phyloP scores from a whole-genome alignment of 1,284 basidiomycete species.

The Porogramme epimiltina region DNA sequence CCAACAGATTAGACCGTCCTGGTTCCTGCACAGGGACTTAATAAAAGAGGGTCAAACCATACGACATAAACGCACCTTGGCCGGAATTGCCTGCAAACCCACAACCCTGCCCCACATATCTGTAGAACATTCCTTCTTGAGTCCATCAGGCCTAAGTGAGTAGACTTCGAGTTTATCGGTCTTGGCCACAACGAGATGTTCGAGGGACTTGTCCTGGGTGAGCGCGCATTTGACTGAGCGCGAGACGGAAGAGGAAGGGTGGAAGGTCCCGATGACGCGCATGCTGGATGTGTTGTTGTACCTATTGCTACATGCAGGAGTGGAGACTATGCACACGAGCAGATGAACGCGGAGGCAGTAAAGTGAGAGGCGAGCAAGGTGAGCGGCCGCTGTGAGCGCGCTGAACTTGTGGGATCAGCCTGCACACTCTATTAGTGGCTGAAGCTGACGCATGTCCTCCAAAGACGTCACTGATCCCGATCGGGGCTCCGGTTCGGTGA shows the following conservation, averaged over 20 bases:
- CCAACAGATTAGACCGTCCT: slow-evolving; percentile 52
- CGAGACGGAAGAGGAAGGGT: slow-evolving; percentile 63
- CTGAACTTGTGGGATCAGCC: no score
- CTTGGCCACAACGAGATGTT: slow-evolving; percentile 70
- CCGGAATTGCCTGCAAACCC: slow-evolving; percentile 53
- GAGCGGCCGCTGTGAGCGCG: no score
- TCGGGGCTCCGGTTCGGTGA: not conserved
- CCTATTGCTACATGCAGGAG: no score
- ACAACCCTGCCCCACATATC: slow-evolving; percentile 70
- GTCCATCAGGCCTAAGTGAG: slow-evolving; percentile 57
- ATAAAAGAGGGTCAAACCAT: slow-evolving; percentile 5
- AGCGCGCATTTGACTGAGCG: slow-evolving; percentile 62
- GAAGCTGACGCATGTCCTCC: no score
- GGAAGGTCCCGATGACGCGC: slow-evolving; percentile 73
- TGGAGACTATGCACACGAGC: no score
- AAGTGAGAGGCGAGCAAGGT: no score
- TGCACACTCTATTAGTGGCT: no score
- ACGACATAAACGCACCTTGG: slow-evolving; percentile 42
- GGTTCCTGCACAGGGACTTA: slow-evolving; percentile 37
- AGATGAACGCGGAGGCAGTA: no score
- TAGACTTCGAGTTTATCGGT: slow-evolving; percentile 65
- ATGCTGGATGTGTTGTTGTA: no score
- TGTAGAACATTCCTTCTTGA: slow-evolving; percentile 54
- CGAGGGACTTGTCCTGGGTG: slow-evolving; percentile 39
- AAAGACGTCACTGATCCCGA: not conserved